Evolutionary conservation across 345 rosid genomes (phyloP), one percentile per base, ranked within the genome.

Genomic region (Eucalyptus marginata): DNA sequence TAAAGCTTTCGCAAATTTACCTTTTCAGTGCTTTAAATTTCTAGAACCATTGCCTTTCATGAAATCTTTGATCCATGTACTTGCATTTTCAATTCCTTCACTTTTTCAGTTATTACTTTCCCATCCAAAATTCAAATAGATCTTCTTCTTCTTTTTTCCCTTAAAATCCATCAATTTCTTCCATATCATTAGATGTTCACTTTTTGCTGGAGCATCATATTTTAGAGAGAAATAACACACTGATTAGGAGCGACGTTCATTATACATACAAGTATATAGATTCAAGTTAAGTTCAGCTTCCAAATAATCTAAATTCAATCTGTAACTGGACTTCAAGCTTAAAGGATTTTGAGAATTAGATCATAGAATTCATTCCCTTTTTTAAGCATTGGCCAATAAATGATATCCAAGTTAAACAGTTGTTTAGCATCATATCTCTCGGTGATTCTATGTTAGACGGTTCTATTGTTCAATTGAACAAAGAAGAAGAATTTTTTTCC

Each of bases 111-210:
- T 50, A 14, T 40, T 17, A 18, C 3, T 52, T 15, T 50, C 3
- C 17, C 6, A 18, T 18, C 8, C 22, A 52, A 52, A 20, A 52
- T 18, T 8, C 9, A 5, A 5, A 59, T 12, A 59, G 7, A 59
- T 3, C 0, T 4, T 22, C n/a, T n/a, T n/a, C n/a, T n/a, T n/a
- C n/a, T 10, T 56, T 4, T 49, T 4, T 50, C 11, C 12, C 29
- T 0, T 58, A 9, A 58, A 58, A 58, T 58, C 64, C 64, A 59
- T 27, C 15, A 13, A 13, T 27, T 12, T 59, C 36, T 5, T 58
- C 27, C 29, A 58, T 17, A 47, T 51, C 16, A 51, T 16, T 51
- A 51, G 54, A 51, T 6, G 16, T 51, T 51, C 64, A 22, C 64
- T 22, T 58, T 22, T 24, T 22, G 12, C 13, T 58, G n/a, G 24